Conservation (phyloP, 495 filamentous ascomycete species). For the Haplographium delicatum region DNA sequence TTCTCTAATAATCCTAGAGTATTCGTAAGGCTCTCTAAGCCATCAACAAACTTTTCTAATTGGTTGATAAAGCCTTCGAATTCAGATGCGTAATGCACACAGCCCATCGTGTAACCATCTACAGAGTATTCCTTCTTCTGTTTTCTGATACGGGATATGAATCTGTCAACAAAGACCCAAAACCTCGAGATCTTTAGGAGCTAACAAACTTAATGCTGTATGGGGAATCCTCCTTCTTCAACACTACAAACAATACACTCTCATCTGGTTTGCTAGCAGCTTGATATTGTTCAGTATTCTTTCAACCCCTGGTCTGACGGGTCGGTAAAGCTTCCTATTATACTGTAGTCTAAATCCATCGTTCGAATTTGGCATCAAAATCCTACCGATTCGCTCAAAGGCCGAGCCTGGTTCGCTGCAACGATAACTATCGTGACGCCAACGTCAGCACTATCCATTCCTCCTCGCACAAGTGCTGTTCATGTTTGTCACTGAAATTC, state of each 20-base stretch:
- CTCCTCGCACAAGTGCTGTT: conserved; percentile 22
- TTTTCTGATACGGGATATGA: conserved; percentile 7
- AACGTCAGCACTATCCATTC: not conserved
- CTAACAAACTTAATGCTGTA: too few species aligned
- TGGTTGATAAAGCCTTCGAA: conserved; percentile 21
- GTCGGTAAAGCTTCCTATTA: conserved; percentile 6
- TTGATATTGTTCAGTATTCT: conserved; percentile 4
- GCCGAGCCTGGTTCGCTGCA: conserved; percentile 16
- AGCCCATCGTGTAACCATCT: conserved; percentile 21
- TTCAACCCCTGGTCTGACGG: conserved; percentile 6
- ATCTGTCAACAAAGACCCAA: conserved; percentile 9
- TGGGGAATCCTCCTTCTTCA: too few species aligned
- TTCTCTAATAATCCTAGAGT: conserved; percentile 17
- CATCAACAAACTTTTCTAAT: conserved; percentile 24
- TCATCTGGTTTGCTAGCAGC: conserved; percentile 3
- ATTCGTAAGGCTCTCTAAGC: conserved; percentile 20
- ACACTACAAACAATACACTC: too few species aligned
- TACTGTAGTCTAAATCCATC: conserved; percentile 1
- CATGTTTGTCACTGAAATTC: conserved; percentile 19
- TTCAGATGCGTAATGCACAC: conserved; percentile 19
- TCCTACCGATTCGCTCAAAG: conserved; percentile 23
- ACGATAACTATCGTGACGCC: conserved; percentile 9
- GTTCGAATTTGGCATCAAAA: conserved; percentile 11
- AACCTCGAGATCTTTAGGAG: too few species aligned
- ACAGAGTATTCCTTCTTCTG: conserved; percentile 20